Evolutionary conservation across 2,329 filamentous ascomycete species (phyloP).

Genomic region (Claviceps pazoutovae): DNA sequence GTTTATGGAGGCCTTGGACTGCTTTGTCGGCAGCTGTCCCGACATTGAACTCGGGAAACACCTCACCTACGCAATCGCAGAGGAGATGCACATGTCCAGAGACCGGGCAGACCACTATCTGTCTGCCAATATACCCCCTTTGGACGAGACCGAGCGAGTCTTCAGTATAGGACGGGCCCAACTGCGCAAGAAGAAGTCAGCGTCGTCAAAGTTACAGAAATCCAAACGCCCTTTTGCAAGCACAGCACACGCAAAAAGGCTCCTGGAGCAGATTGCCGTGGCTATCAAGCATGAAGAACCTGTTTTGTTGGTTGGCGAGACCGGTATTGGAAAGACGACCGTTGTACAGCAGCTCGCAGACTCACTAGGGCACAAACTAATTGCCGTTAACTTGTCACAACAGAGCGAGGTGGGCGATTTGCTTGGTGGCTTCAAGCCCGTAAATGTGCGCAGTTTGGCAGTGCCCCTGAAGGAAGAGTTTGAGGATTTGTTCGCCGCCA

Average conservation of each 20-base stretch:
- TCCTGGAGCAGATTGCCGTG: constrained; percentile 79
- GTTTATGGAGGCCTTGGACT: constrained; percentile 86
- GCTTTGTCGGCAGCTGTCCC: constrained; percentile 72
- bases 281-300: constrained; percentile 78
- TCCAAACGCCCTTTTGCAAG: constrained; percentile 66
- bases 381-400: constrained; percentile 90
- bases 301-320: constrained; percentile 91
- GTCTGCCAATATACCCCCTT: constrained; percentile 53
- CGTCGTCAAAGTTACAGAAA: constrained; percentile 34
- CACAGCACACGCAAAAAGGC: constrained; percentile 67
- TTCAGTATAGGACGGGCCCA: constrained; percentile 53
- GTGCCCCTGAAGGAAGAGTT: constrained; percentile 90
- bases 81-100: constrained; percentile 75
- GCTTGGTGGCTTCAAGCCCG: constrained; percentile 89
- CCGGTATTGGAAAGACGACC: constrained; percentile 95
- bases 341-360: constrained; percentile 86
- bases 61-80: constrained; percentile 59
- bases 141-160: constrained; percentile 44
- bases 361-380: constrained; percentile 70
- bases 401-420: constrained; percentile 96
- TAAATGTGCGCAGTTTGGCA: constrained; percentile 76
- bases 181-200: constrained; percentile 41
- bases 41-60: constrained; percentile 44
- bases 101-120: constrained; percentile 71
- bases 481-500: constrained; percentile 73